phyloP scores from a whole-genome alignment of 352 stramenopile species.

The Phytophthora crassamura region DNA sequence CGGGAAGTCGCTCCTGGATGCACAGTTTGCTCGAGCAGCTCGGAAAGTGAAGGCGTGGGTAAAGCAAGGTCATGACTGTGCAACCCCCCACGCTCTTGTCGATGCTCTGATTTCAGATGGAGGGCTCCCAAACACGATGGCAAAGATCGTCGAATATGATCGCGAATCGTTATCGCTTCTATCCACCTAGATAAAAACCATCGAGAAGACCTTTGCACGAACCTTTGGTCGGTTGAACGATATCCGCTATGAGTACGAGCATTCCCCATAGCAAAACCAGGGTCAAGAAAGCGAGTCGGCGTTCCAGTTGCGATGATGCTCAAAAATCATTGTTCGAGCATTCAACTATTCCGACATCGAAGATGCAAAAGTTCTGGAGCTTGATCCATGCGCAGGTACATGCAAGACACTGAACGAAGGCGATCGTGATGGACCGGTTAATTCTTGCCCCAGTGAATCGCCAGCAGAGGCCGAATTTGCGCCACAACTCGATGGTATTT shows the following conservation, averaged over 20 bases:
- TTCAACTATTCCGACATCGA: conserved; percentile 6
- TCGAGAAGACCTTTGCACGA: conserved; percentile 11
- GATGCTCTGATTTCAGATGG: conserved; percentile 27
- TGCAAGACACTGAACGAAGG: conserved; percentile 1
- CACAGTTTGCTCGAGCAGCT: conserved; percentile 31
- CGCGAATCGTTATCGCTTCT: background rate
- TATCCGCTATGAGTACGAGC: conserved; percentile 1
- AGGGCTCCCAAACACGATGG: conserved; percentile 29
- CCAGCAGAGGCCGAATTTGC: too few species aligned
- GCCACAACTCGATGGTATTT: too few species aligned
- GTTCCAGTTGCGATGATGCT: background rate
- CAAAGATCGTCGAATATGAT: conserved; percentile 33
- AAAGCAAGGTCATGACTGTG: conserved; percentile 23
- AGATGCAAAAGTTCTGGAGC: background rate
- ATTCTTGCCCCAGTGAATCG: too few species aligned
- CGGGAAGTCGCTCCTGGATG: conserved; percentile 28
- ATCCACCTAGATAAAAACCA: background rate
- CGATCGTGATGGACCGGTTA: too few species aligned
- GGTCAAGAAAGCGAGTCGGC: background rate
- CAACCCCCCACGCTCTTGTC: conserved; percentile 24
- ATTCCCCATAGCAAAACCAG: background rate
- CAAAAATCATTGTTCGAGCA: background rate
- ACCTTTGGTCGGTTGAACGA: background rate
- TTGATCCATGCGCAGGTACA: background rate
- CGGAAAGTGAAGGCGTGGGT: conserved; percentile 19